Evolutionary conservation across 2,329 filamentous ascomycete genomes (phyloP).

Genomic region (Dactylellina haptotyla): DNA sequence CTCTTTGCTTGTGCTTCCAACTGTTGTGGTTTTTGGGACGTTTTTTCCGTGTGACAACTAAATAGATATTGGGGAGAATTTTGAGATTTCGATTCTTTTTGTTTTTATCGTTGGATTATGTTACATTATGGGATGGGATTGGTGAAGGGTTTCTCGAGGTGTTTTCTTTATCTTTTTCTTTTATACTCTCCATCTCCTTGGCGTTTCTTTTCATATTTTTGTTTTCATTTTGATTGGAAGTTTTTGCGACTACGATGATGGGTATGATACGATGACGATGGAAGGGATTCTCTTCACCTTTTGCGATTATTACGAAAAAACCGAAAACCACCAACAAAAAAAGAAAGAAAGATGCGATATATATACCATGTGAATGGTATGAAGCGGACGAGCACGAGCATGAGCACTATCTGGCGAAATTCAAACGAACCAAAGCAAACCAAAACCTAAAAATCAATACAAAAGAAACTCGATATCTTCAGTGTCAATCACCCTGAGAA

Average conservation of each 20-base stretch:
- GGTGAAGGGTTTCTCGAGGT: slow-evolving; percentile 32
- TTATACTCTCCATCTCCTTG: slow-evolving; percentile 37
- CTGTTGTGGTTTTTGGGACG: neutral
- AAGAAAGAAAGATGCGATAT: neutral
- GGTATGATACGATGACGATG: slow-evolving; percentile 50
- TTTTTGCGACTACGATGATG: slow-evolving; percentile 24
- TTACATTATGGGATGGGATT: slow-evolving; percentile 34
- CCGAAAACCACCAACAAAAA: slow-evolving; percentile 12
- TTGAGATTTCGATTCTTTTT: slow-evolving; percentile 47
- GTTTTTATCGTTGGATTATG: slow-evolving; percentile 40
- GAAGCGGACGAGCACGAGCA: too few species aligned
- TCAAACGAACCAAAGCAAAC: neutral
- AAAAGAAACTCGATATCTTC: too few species aligned
- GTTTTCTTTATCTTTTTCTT: slow-evolving; percentile 39
- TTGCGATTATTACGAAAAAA: neutral
- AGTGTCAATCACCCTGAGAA: slow-evolving; percentile 11
- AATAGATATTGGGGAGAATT: slow-evolving; percentile 38
- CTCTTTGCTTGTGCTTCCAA: slow-evolving; percentile 1
- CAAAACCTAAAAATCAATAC: neutral
- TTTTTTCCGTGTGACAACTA: neutral
- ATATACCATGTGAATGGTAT: too few species aligned
- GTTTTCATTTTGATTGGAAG: slow-evolving; percentile 34
- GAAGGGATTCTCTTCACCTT: neutral
- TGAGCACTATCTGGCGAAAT: too few species aligned
- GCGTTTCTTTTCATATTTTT: slow-evolving; percentile 28